Evolutionary conservation across 371 early-diverging fungal species (phyloP), one percentile per base, ranked within the genome.

Genomic region (Neoconidiobolus thromboides): DNA sequence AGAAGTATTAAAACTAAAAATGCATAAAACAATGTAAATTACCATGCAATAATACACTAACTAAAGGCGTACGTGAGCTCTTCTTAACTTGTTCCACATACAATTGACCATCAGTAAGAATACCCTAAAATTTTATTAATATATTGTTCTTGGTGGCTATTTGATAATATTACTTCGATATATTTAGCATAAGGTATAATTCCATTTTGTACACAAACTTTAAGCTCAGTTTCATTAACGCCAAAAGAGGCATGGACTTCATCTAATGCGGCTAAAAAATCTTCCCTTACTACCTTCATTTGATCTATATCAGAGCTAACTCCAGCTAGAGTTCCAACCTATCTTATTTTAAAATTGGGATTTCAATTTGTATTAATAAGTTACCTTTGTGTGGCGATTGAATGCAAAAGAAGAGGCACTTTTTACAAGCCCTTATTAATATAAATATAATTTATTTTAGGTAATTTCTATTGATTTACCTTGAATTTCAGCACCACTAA

Each of bases 171-270:
- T 71, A 80, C 81, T 64, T 83, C 77, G 56, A 89, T 74, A 54
- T 77, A 69, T n/a, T 79, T 69, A 42, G 76, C 72, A 64, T 81
- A 96, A 37, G 81, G 80, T 61, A 95, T 86, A 57, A 96, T 83
- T 49, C 84, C 83, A 67, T 93, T 95, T 49, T 78, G 70, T 14
- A 88, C 80, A 63, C 90, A 93, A 48, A 79, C 79, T 60, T 85
- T 74, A 41, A 97, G 76, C 66, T 98, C 97, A 12, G 83, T 78
- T 61, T 99, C 98, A 44, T 90, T 81, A 0, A 93, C 86, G 72
- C 99, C 99, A 76, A 97, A 99, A 1, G 98, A 86, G 1, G 99
- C 93, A 7, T 85, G 84, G 2, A 98, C 96, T 79, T 99, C 99
- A 1, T 92, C 86, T 12, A 99, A 71, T 1, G 98, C 98, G 26